Conservation (phyloP, 768 basidiomycete genomes). For the Mycena metata region DNA sequence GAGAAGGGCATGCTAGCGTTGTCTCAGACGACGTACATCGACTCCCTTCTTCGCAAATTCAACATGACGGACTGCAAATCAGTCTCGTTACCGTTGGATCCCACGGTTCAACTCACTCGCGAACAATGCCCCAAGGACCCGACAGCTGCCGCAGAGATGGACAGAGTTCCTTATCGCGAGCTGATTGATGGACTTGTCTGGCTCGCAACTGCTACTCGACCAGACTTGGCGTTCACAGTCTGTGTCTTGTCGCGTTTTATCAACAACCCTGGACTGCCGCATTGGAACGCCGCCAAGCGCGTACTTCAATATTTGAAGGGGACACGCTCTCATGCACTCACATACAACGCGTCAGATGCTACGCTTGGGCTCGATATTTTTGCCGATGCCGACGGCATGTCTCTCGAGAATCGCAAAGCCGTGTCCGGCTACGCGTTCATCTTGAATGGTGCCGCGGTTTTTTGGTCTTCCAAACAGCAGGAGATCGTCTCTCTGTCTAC, state of each 20-base stretch:
- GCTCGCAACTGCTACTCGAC: not conserved
- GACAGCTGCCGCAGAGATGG: not conserved
- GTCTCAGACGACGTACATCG: constrained; percentile 47
- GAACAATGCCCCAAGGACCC: constrained; percentile 9
- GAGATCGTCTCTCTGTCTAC: constrained; percentile 35
- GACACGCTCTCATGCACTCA: constrained; percentile 21
- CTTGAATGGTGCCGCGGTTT: constrained; percentile 39
- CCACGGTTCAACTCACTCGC: constrained; percentile 11
- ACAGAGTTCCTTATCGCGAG: not conserved
- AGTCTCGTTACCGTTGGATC: constrained; percentile 19
- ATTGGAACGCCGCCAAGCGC: constrained; percentile 26
- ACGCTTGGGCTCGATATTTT: constrained; percentile 14
- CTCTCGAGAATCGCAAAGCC: constrained; percentile 20
- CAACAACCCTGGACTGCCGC: constrained; percentile 18
- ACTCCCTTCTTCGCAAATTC: constrained; percentile 42
- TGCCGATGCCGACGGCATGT: constrained; percentile 29
- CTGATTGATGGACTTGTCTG: not conserved
- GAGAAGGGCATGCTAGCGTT: constrained; percentile 41
- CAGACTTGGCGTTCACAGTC: not conserved
- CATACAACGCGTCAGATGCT: constrained; percentile 9
- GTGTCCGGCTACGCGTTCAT: constrained; percentile 28
- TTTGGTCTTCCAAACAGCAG: constrained; percentile 48
- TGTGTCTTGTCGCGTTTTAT: constrained; percentile 16
- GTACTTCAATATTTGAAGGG: constrained; percentile 31
- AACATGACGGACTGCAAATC: constrained; percentile 19